These are phyloP conservation scores for Echria macrotheca DNA, from an alignment of 495 filamentous ascomycete species.

Conservation along the genomic window DNA sequence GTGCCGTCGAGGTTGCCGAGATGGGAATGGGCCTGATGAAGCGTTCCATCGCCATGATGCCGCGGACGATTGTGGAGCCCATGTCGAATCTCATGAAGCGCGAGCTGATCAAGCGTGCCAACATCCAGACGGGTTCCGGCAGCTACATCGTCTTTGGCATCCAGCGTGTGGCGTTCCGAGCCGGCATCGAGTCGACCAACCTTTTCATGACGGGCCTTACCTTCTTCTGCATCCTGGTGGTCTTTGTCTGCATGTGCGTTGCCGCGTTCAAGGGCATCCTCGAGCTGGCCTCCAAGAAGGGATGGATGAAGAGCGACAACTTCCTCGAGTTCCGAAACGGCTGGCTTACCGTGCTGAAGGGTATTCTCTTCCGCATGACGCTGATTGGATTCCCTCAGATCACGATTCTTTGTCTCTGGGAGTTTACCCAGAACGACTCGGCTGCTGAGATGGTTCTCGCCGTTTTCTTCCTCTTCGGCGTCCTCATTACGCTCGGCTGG, in stretches of 20 bases:
- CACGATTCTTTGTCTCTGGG: conserved; percentile 88
- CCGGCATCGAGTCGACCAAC: conserved; percentile 83
- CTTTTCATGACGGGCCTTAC: conserved; percentile 87
- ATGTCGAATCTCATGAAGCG: background rate
- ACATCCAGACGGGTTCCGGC: conserved; percentile 42
- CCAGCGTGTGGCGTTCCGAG: conserved; percentile 80
- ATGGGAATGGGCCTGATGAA: conserved; percentile 35
- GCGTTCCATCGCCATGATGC: conserved; percentile 42
- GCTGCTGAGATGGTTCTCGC: conserved; percentile 82
- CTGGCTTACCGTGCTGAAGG: conserved; percentile 49
- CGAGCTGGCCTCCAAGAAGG: conserved; percentile 61
- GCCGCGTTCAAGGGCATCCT: conserved; percentile 71
- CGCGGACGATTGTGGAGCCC: background rate
- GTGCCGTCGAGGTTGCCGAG: conserved; percentile 24
- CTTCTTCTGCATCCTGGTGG: conserved; percentile 83
- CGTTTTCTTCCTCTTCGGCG: conserved; percentile 80
- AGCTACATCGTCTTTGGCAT: conserved; percentile 78
- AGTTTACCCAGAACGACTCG: conserved; percentile 82
- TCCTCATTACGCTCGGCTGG: conserved; percentile 76
- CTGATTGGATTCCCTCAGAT: conserved; percentile 95
- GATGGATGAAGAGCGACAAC: conserved; percentile 78
- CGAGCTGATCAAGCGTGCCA: conserved; percentile 20
- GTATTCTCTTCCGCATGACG: conserved; percentile 81
- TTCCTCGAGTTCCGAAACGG: conserved; percentile 93
- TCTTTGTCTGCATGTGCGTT: conserved; percentile 65